Percentiles rank a stretch among this genome's conserved stretches.
These are phyloP conservation scores for Sporothrix luriei DNA, from an alignment of 2,329 filamentous ascomycete genomes.

Conservation along the genomic window DNA sequence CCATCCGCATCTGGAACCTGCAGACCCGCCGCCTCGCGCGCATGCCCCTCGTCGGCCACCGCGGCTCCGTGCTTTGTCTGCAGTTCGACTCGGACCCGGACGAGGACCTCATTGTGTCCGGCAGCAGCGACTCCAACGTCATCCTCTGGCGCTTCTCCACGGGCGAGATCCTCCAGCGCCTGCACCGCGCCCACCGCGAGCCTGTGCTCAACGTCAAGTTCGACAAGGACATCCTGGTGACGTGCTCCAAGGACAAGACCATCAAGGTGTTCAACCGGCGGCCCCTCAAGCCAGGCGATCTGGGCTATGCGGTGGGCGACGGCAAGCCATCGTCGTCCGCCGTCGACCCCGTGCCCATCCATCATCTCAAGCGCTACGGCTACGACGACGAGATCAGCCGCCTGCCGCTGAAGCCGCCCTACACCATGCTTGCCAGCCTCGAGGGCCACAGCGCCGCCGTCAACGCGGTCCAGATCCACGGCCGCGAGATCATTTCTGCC, in stretches of 20 bases:
- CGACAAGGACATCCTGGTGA: constrained; percentile 87
- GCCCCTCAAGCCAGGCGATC: constrained; percentile 62
- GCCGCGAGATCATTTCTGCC: constrained; percentile 85
- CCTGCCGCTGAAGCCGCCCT: constrained; percentile 62
- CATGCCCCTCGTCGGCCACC: constrained; percentile 74
- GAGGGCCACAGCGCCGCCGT: constrained; percentile 88
- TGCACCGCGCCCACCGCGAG: constrained; percentile 78
- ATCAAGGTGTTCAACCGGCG: constrained; percentile 95
- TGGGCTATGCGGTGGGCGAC: constrained; percentile 51
- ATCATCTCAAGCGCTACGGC: constrained; percentile 57
- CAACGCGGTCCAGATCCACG: constrained; percentile 90
- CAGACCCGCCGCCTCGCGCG: constrained; percentile 75
- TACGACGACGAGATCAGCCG: constrained; percentile 53
- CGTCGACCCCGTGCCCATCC: constrained; percentile 58
- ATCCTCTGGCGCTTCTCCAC: constrained; percentile 95
- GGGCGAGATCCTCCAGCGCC: constrained; percentile 75
- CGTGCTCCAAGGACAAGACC: constrained; percentile 94
- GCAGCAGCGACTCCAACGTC: constrained; percentile 87
- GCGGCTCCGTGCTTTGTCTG: constrained; percentile 85
- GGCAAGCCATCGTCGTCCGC: constrained; percentile 40
- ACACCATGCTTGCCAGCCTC: constrained; percentile 75
- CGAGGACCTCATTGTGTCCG: constrained; percentile 92
- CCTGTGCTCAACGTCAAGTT: constrained; percentile 94
- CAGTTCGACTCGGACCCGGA: constrained; percentile 89
- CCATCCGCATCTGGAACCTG: constrained; percentile 87